Evolutionary conservation across 352 stramenopile species (phyloP).

Genomic region (Phytophthora sp.): DNA sequence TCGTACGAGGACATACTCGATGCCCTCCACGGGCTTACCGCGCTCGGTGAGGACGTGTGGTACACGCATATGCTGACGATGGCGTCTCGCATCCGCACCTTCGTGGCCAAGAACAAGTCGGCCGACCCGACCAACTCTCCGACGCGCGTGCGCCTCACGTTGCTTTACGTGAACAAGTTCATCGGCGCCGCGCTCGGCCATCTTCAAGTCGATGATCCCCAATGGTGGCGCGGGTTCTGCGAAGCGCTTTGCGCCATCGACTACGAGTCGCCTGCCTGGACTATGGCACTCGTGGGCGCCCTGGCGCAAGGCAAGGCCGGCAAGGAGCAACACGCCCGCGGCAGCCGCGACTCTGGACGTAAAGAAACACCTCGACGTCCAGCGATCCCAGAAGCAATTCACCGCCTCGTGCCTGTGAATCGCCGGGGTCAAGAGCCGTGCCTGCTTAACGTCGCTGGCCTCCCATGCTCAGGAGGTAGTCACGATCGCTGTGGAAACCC

Average conservation of each 20-base stretch:
- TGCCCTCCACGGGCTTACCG: too few species aligned
- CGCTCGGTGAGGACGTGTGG: too few species aligned
- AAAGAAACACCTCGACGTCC: not conserved
- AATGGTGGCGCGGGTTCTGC: constrained; percentile 2
- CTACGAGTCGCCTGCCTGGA: constrained; percentile 2
- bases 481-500: not conserved
- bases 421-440: constrained; percentile 1
- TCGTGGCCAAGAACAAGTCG: constrained; percentile 12
- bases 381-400: not conserved
- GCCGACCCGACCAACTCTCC: not conserved
- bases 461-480: not conserved
- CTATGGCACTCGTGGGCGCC: constrained; percentile 2
- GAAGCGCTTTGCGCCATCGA: constrained; percentile 1
- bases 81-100: constrained; percentile 1
- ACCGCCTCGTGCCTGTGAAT: not conserved
- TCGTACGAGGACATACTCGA: too few species aligned
- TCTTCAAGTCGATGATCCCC: not conserved
- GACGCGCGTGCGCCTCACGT: not conserved
- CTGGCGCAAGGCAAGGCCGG: not conserved
- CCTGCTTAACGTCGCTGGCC: not conserved
- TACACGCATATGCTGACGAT: too few species aligned
- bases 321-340: not conserved
- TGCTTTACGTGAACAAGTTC: constrained; percentile 8
- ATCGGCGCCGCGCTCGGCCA: not conserved
- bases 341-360: not conserved